Evolutionary conservation across 2,329 filamentous ascomycete genomes (phyloP).

Genomic region (Colletotrichum australisinense): DNA sequence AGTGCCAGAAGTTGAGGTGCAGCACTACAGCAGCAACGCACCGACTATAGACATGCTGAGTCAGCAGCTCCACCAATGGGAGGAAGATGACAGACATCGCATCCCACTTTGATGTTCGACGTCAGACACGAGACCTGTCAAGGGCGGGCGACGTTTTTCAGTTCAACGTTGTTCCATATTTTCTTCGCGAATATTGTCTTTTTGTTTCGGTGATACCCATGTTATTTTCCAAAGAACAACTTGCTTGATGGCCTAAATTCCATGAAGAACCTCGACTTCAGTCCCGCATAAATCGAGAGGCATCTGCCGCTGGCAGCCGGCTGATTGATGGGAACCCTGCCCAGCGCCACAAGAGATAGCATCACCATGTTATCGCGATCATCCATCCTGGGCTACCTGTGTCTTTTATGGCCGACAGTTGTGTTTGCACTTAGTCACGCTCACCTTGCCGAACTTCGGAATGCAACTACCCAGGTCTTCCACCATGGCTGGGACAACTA

Average conservation of each 20-base stretch:
- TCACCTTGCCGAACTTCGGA: slow-evolving; percentile 65
- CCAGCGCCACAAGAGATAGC: slow-evolving; percentile 21
- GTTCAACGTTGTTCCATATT: slow-evolving; percentile 4
- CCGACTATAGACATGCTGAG: neutral
- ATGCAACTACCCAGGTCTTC: slow-evolving; percentile 82
- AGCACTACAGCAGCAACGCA: neutral
- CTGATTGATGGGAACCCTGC: slow-evolving; percentile 37
- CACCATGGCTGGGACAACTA: slow-evolving; percentile 98
- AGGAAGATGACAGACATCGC: slow-evolving; percentile 32
- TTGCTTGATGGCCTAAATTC: neutral
- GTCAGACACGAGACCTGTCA: slow-evolving; percentile 22
- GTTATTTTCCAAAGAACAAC: neutral
- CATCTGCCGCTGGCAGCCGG: slow-evolving; percentile 32
- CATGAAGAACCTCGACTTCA: slow-evolving; percentile 26
- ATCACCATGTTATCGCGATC: slow-evolving; percentile 39
- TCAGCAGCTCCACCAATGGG: slow-evolving; percentile 26
- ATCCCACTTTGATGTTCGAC: slow-evolving; percentile 26
- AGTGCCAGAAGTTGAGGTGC: slow-evolving; percentile 19
- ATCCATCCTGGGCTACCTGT: slow-evolving; percentile 37
- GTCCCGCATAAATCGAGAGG: slow-evolving; percentile 33
- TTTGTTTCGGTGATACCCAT: slow-evolving; percentile 5
- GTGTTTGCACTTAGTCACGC: slow-evolving; percentile 65
- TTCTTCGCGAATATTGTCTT: neutral
- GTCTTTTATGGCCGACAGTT: slow-evolving; percentile 52
- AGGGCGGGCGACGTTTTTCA: slow-evolving; percentile 5